phyloP scores from a whole-genome alignment of 2,329 filamentous ascomycete species.

The Endoconidiophora laricicola region DNA sequence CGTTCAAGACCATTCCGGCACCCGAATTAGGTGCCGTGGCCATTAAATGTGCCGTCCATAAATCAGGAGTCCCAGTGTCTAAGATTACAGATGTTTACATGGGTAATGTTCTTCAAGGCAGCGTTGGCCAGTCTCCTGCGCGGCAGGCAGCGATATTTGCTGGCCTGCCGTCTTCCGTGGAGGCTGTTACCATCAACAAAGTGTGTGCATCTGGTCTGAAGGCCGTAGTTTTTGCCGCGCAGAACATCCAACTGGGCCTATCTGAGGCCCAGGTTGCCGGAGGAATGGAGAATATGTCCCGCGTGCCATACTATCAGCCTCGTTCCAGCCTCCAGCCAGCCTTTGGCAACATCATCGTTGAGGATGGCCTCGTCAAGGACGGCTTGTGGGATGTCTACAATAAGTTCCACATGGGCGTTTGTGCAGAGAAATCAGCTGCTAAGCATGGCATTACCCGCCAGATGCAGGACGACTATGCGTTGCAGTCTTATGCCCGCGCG shows the following conservation, averaged over 20 bases:
- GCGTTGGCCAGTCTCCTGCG: constrained; percentile 76
- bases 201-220: constrained; percentile 94
- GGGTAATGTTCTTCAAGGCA: constrained; percentile 81
- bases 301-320: constrained; percentile 78
- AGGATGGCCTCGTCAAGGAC: constrained; percentile 88
- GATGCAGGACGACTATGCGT: constrained; percentile 81
- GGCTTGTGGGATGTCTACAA: constrained; percentile 94
- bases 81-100: constrained; percentile 91
- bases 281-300: constrained; percentile 96
- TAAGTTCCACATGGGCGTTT: constrained; percentile 95
- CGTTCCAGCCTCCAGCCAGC: constrained; percentile 66
- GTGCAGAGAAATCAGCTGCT: constrained; percentile 87
- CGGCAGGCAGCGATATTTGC: constrained; percentile 83
- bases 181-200: constrained; percentile 92
- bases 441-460: constrained; percentile 66
- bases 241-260: constrained; percentile 85
- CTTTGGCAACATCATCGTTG: constrained; percentile 74
- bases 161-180: constrained; percentile 62
- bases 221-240: constrained; percentile 74
- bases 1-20: constrained; percentile 66
- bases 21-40: constrained; percentile 79
- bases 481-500: constrained; percentile 74
- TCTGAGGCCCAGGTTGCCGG: constrained; percentile 81
- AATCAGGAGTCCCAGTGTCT: constrained; percentile 64
- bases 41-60: constrained; percentile 79